Base-by-base conservation (phyloP, 192 early-diverging fungal species). In the Umbelopsis ramanniana region DNA sequence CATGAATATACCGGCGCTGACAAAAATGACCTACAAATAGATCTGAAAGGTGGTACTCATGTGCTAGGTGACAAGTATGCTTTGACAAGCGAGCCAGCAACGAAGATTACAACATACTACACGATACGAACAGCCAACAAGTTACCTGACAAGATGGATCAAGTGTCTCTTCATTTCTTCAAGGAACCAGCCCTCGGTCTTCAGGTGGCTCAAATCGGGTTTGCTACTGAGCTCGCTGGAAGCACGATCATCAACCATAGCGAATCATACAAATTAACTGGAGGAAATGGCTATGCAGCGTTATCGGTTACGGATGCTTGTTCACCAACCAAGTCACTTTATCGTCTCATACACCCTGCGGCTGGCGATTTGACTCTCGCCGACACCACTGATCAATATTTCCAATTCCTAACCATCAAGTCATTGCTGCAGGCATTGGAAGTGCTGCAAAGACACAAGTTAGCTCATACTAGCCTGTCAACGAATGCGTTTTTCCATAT, bases 331-430 rank as follows among this genome's bases (percentile, higher is more conserved):
- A 63, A 63, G 33, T 63, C 57, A 3, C 33, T 63, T 19, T 11
- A 17, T 19, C 26, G 57, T 11, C 26, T 63, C 10, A 1, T 63
- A 11, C 33, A 63, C 14, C 57, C 57, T n/a, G 29, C 57, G 0
- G 12, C 26, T 12, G 57, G 57, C 7, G 57, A 33, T 19, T 29
- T 17, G 14, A 5, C 57, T 4, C 33, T 63, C 17, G 57, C 33
- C 57, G 57, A 63, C 17, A 38, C 29, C 17, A 37, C 57, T 19
- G 57, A 63, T 11, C 33, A 17, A 15, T 63, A 63, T 63, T 63
- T 63, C 57, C 57, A 63, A 37, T 29, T 9, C 6, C 33, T 63
- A 12, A 63, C 57, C 35, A 63, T 63, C 57, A 63, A 63, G 15
- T 63, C 57, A 6, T 37, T 63, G 33, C 33, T 63, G 35, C 29